These are phyloP conservation scores for Xylaria castorea DNA, from an alignment of 495 filamentous ascomycete species.

Conservation along the genomic window DNA sequence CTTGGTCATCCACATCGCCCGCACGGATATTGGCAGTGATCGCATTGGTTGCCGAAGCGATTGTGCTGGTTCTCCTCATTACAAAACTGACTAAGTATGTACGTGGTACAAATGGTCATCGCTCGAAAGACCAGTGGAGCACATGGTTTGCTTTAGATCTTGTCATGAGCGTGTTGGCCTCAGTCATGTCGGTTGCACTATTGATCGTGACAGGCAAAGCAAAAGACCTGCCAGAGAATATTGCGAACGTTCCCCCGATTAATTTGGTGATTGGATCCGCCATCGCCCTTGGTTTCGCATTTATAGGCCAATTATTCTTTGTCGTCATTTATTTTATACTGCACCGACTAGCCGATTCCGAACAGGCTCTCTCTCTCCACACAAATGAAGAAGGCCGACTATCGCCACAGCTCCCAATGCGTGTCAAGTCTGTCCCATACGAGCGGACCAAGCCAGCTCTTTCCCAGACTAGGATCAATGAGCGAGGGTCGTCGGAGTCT, in stretches of 20 bases:
- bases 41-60: conserved; percentile 44
- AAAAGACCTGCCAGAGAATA: conserved; percentile 36
- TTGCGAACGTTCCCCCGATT: conserved; percentile 39
- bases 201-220: conserved; percentile 46
- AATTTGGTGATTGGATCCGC: conserved; percentile 48
- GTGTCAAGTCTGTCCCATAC: conserved; percentile 56
- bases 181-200: conserved; percentile 47
- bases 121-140: conserved; percentile 33
- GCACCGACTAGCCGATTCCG: conserved; percentile 35
- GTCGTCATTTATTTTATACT: conserved; percentile 47
- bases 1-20: conserved; percentile 39
- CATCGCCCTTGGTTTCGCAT: conserved; percentile 49
- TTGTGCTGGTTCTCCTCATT: conserved; percentile 41
- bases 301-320: conserved; percentile 50
- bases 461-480: conserved; percentile 30
- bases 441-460: conserved; percentile 46
- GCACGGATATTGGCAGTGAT: conserved; percentile 45
- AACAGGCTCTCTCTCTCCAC: conserved; percentile 34
- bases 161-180: conserved; percentile 46
- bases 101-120: conserved; percentile 31
- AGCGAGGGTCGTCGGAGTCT: conserved; percentile 39
- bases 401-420: conserved; percentile 31
- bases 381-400: conserved; percentile 41
- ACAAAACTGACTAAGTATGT: conserved; percentile 38
- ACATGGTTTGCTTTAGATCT: conserved; percentile 47